Conservation (phyloP, 164 flowering plant genomes). For the Tinospora cordifolia region DNA sequence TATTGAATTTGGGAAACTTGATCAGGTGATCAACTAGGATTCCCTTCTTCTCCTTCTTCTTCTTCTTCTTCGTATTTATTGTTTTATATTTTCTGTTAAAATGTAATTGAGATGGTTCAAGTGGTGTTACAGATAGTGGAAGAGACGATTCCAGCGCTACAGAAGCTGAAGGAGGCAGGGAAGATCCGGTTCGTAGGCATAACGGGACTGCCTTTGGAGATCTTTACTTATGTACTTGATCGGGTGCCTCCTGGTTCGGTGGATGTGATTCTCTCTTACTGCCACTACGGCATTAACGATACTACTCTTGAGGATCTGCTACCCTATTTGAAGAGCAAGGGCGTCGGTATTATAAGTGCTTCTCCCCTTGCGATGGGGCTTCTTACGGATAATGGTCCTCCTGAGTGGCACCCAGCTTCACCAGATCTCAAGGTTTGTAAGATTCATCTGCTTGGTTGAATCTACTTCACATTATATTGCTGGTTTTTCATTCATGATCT, state of each 20-base stretch:
- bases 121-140: conserved; percentile 54
- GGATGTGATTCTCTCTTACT: conserved; percentile 84
- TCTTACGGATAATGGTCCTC: conserved; percentile 86
- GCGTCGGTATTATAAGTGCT: conserved; percentile 82
- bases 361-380: conserved; percentile 97
- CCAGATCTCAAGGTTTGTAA: conserved; percentile 64
- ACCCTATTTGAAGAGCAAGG: conserved; percentile 89
- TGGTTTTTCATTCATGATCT: too few relatives aligned
- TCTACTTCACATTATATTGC: neutral
- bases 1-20: conserved; percentile 86
- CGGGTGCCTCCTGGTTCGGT: conserved; percentile 84
- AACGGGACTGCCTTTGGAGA: conserved; percentile 77
- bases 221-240: conserved; percentile 79
- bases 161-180: conserved; percentile 74
- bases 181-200: conserved; percentile 81
- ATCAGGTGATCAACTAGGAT: conserved; percentile 48
- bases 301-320: conserved; percentile 64
- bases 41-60: neutral
- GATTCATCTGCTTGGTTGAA: neutral
- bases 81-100: too few relatives aligned
- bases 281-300: conserved; percentile 85
- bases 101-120: conserved; percentile 1
- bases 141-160: conserved; percentile 89
- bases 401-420: conserved; percentile 97
- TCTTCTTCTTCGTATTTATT: neutral